Evolutionary conservation across 1,139 yeast species (phyloP).

Genomic region (Sugiyamaella castrensis): DNA sequence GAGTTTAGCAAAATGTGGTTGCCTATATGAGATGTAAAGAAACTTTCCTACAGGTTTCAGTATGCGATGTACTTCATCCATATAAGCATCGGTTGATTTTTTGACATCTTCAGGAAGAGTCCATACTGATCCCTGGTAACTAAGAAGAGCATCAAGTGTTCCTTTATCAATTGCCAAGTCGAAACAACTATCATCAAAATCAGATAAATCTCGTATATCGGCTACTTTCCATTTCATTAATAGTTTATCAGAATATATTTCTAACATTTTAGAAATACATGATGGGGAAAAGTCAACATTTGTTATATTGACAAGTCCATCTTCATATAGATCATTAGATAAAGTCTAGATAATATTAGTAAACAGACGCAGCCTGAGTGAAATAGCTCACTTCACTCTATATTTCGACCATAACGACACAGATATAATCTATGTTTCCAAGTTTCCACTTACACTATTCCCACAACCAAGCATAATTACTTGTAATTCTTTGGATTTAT

Average conservation of each 20-base stretch:
- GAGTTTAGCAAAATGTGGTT: conserved; percentile 12
- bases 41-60: conserved; percentile 7
- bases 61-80: conserved; percentile 10
- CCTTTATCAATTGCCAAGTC: conserved; percentile 13
- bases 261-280: conserved; percentile 10
- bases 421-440: not conserved
- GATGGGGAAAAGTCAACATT: conserved; percentile 10
- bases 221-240: conserved; percentile 12
- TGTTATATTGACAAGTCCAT: conserved; percentile 7
- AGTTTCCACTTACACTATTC: conserved; percentile 6
- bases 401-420: not conserved
- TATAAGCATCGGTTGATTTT: conserved; percentile 4
- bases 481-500: not conserved
- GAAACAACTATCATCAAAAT: conserved; percentile 1
- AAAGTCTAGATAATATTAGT: not conserved
- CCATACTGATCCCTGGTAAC: conserved; percentile 14
- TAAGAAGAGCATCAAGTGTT: conserved; percentile 10
- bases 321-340: conserved; percentile 5
- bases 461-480: conserved; percentile 13
- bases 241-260: not conserved
- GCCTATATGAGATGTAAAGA: conserved; percentile 9
- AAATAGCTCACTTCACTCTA: too few species aligned
- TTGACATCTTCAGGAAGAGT: conserved; percentile 6
- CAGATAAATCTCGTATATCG: conserved; percentile 7
- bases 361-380: too few species aligned